Conservation (phyloP, 2,329 filamentous ascomycete species). For the Pseudohalonectria lignicola region DNA sequence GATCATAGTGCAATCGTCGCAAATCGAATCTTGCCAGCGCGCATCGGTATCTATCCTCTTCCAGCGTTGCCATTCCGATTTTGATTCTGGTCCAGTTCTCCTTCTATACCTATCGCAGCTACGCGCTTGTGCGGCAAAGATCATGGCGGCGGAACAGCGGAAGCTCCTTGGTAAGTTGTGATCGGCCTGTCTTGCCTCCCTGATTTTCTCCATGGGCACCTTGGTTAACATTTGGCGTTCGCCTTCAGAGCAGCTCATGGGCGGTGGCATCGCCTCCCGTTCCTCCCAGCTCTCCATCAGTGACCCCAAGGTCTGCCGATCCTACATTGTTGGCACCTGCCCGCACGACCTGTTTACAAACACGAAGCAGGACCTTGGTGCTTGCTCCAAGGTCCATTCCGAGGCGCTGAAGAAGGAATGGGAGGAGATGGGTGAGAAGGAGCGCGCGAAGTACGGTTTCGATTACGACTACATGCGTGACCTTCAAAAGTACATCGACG, state of each 20-base stretch:
- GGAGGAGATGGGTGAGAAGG: conserved; percentile 57
- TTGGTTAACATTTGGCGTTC: not conserved
- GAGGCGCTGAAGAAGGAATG: conserved; percentile 86
- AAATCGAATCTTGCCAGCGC: too few relatives aligned
- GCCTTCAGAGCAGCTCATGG: conserved; percentile 76
- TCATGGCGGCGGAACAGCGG: conserved; percentile 92
- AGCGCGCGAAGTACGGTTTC: conserved; percentile 74
- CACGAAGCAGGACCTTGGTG: conserved; percentile 93
- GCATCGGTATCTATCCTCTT: too few relatives aligned
- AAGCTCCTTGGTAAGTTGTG: conserved; percentile 74
- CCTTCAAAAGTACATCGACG: conserved; percentile 92
- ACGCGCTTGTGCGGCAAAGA: too few relatives aligned
- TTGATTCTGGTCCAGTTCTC: too few relatives aligned
- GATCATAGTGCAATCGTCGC: too few relatives aligned
- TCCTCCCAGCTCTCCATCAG: conserved; percentile 76
- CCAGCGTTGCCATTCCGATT: too few relatives aligned
- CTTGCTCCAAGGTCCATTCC: conserved; percentile 78
- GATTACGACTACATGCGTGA: conserved; percentile 96
- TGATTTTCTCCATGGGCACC: too few relatives aligned
- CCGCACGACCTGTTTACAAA: conserved; percentile 99
- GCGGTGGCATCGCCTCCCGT: conserved; percentile 60
- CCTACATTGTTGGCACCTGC: conserved; percentile 86
- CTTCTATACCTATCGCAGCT: too few relatives aligned
- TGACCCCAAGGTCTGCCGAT: conserved; percentile 89
- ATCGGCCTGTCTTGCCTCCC: too few relatives aligned